Conservation (phyloP, 1,139 yeast species). For the Suzukiozyma palmioleophila region DNA sequence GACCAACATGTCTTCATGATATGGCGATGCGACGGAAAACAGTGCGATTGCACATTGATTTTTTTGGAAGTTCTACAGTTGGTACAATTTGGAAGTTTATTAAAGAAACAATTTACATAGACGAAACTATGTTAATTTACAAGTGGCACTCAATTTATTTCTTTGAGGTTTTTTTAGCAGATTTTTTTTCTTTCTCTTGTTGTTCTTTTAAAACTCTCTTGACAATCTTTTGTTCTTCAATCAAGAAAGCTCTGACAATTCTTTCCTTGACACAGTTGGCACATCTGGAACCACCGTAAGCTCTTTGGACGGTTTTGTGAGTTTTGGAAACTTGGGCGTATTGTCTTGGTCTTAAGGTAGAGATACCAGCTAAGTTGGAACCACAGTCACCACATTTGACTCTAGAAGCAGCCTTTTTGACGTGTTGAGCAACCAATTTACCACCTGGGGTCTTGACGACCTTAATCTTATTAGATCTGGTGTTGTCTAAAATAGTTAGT, state of each 20-base stretch:
- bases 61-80: too few relatives aligned
- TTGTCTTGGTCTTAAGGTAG: slow-evolving; percentile 96
- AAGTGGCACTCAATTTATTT: slow-evolving; percentile 21
- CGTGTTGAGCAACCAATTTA: slow-evolving; percentile 93
- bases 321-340: slow-evolving; percentile 93
- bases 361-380: slow-evolving; percentile 82
- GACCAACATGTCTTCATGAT: too few relatives aligned
- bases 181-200: slow-evolving; percentile 76
- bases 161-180: slow-evolving; percentile 42
- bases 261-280: slow-evolving; percentile 98
- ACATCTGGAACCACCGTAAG: slow-evolving; percentile 99
- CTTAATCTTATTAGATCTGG: slow-evolving; percentile 98
- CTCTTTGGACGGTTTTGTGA: slow-evolving; percentile 97
- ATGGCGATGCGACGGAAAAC: too few relatives aligned
- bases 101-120: slow-evolving; percentile 1
- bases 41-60: too few relatives aligned
- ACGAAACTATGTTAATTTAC: slow-evolving; percentile 1
- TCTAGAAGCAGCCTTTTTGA: slow-evolving; percentile 91
- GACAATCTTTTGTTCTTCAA: slow-evolving; percentile 99
- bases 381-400: slow-evolving; percentile 99
- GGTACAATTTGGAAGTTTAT: neutral
- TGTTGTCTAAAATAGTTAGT: slow-evolving; percentile 74
- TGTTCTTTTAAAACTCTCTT: slow-evolving; percentile 97
- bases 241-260: slow-evolving; percentile 98
- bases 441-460: slow-evolving; percentile 99